Evolutionary conservation across 1,284 basidiomycete genomes (phyloP), one percentile per base, ranked within the genome.

Genomic region (Boletus coffeatus): DNA sequence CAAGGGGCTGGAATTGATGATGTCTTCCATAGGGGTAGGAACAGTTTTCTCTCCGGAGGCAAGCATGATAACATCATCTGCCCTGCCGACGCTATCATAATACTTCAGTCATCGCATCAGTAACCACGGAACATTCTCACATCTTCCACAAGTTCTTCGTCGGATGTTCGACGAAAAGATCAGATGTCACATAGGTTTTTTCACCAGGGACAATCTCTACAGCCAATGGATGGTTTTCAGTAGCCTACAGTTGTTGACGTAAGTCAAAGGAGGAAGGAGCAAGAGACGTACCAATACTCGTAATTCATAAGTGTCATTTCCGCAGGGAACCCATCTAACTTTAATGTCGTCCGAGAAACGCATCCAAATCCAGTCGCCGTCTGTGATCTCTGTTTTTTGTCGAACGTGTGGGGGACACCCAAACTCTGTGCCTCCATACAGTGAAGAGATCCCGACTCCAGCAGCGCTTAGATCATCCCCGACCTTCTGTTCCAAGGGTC

Each of bases 351-450:
- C 61, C 2, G 64, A 46, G 11, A 73, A 61, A 7, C 43, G 59
- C 41, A 71, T n/a, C 70, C 70, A 76, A 13, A 61, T 55, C 76
- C 74, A 76, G 11, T 75, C 69, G 1, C 68, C 64, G 36, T 67
- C 67, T 2, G 46, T 48, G 16, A 67, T 62, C 0, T 67, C 56
- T 7, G 37, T 3, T 57, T 36, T 56, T 21, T 1, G 37, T 55
- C 14, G 55, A 50, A 39, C 25, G n/a, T n/a, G 3, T 13, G 32
- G 32, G 16, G 53, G 60, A 39, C 4, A n/a, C 16, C 69, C 69
- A 14, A 68, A 70, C 37, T 70, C 69, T 5, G 69, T 73, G 8
- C 60, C 71, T 2, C 71, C 71, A 13, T 73, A 73, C 5, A n/a
- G 2, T 1, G 18, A 29, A 2, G 55, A 32, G 5, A 73, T 5